phyloP scores from a whole-genome alignment of 208 protist genomes.

The Acanthamoeba castellanii region DNA sequence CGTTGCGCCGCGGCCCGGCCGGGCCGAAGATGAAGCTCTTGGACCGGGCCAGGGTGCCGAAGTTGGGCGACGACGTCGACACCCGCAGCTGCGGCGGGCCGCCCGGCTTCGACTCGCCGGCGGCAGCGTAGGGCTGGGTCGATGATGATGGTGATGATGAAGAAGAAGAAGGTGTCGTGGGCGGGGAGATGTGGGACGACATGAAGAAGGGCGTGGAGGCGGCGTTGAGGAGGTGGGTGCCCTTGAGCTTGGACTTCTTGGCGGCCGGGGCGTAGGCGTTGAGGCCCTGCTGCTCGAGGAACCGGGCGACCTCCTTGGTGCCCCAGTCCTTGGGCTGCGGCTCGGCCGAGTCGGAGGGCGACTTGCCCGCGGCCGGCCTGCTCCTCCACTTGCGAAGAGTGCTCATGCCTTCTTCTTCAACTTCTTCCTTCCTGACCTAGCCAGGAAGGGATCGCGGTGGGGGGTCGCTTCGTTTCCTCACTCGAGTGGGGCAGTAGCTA shows the following conservation, averaged over 20 bases:
- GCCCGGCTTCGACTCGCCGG: not conserved
- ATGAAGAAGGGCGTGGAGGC: not conserved
- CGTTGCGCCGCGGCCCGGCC: not conserved
- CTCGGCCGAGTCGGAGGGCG: not conserved
- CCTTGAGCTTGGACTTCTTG: slow-evolving; percentile 1
- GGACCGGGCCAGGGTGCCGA: not conserved
- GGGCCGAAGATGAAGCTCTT: not conserved
- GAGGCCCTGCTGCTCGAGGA: not conserved
- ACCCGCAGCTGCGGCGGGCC: not conserved
- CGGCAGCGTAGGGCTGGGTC: no score
- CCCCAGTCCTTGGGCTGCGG: not conserved
- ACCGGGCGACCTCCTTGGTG: not conserved
- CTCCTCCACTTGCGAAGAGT: no score
- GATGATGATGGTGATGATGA: no score
- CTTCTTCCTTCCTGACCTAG: no score
- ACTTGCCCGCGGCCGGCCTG: not conserved
- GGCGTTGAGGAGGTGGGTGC: not conserved
- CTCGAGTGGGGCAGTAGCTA: no score
- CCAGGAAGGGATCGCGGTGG: no score
- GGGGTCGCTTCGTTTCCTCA: no score
- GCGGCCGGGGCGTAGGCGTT: not conserved
- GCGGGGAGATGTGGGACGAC: not conserved
- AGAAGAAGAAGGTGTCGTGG: no score
- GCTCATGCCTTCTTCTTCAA: no score
- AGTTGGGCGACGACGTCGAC: not conserved